Evolutionary conservation across 257 asterid species (phyloP), one percentile per base, ranked within the genome.

Genomic region (Solanum chiquidenum): DNA sequence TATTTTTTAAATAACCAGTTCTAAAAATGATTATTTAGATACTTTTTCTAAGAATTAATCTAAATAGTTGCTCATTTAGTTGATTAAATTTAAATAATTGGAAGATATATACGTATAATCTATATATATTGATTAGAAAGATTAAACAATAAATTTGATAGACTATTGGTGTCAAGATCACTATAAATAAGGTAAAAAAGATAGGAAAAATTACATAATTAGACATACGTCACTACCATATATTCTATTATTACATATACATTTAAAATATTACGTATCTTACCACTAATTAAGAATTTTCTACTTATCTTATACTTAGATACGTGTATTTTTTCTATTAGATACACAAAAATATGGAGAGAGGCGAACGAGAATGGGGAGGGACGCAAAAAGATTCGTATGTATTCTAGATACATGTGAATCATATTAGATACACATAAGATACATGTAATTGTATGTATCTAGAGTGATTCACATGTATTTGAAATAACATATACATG

Each of bases 271-370:
- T 55, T 6, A 55, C 11, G 2, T 55, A 55, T 18, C 2, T 55
- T 18, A 55, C 0, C 55, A 46, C 0, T 13, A 46, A 13, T 46
- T 46, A 46, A 46, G 58, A 46, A 1, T 46, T 46, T 46, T 1
- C 0, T 7, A 18, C 1, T 0, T 55, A 55, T 55, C 0, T 55
- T 20, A 55, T 1, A 55, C n/a, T 55, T 55, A 0, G 2, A 55
- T 7, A 55, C 0, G 0, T 55, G 2, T 0, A 55, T 18, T 55
- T 18, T 55, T 55, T 1, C 0, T 18, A 18, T 7, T 2, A 55
- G 4, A 55, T 55, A 55, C n/a, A 55, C 1, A 3, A 55, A 49
- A 6, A 55, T 7, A 7, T 18, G 10, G n/a, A 18, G n/a, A 55
- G 5, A 55, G 4, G 64, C 5, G 25, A 55, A 20, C 4, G 0